Conservation (phyloP, 2,329 filamentous ascomycete species). For the Fusarium buxicola region DNA sequence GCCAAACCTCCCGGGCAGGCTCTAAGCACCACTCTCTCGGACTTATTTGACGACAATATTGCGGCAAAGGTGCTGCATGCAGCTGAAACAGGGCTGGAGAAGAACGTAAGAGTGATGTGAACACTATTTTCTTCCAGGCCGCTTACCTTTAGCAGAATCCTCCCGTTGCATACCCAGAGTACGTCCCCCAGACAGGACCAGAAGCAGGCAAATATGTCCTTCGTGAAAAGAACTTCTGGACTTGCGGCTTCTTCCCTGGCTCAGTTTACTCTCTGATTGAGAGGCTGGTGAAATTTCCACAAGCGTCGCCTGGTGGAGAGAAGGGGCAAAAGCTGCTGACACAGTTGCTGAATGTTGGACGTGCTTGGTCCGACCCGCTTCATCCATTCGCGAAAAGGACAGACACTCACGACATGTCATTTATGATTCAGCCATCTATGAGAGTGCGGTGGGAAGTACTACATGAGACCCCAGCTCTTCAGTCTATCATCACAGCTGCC, state of each 20-base stretch:
- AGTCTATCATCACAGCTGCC: slow-evolving; percentile 58
- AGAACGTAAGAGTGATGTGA: slow-evolving; percentile 19
- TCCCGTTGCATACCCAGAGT: slow-evolving; percentile 36
- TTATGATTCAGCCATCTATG: slow-evolving; percentile 63
- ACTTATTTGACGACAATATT: slow-evolving; percentile 38
- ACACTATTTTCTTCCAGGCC: rapidly evolving
- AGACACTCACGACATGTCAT: slow-evolving; percentile 66
- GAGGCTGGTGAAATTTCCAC: slow-evolving; percentile 48
- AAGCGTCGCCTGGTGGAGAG: slow-evolving; percentile 24
- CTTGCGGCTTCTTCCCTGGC: slow-evolving; percentile 55
- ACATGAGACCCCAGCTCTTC: slow-evolving; percentile 52
- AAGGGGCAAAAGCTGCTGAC: slow-evolving; percentile 39
- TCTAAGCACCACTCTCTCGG: neutral
- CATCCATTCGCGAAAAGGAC: slow-evolving; percentile 51
- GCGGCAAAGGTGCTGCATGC: slow-evolving; percentile 34
- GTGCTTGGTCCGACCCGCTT: slow-evolving; percentile 52
- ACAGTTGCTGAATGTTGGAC: slow-evolving; percentile 37
- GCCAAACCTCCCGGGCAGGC: neutral
- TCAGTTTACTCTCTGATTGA: slow-evolving; percentile 51
- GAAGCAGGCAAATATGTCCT: slow-evolving; percentile 35
- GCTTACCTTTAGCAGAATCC: slow-evolving; percentile 25
- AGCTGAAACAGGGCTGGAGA: slow-evolving; percentile 18
- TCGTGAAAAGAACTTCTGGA: slow-evolving; percentile 49
- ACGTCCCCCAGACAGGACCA: slow-evolving; percentile 34
- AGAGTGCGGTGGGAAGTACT: slow-evolving; percentile 61